A percentile compares a stretch with the other conserved stretches of the same genome.
Evolutionary conservation across 495 filamentous ascomycete species (phyloP).

Genomic region (Oleoguttula mirabilis): DNA sequence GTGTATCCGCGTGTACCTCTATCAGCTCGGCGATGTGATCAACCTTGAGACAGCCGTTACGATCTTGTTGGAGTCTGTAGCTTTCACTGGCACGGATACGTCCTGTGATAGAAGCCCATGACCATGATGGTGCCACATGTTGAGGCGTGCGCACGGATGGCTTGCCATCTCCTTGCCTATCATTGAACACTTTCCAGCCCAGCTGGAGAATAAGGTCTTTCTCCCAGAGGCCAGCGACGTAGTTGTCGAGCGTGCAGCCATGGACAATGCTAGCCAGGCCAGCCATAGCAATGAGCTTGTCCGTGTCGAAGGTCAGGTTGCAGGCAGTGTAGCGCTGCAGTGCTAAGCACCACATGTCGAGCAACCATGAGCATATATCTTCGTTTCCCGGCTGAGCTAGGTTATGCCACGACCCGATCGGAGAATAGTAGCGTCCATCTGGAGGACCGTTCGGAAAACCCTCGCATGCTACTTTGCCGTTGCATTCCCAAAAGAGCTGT

Average conservation of each 20-base stretch:
- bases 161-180: neutral
- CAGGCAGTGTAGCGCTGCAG: conserved; percentile 4
- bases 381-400: neutral
- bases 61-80: no score
- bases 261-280: conserved; percentile 1
- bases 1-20: no score
- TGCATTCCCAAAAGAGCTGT: no score
- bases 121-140: no score
- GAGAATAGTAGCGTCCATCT: no score
- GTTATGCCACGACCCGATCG: neutral
- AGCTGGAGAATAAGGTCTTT: conserved; percentile 1
- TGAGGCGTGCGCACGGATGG: no score
- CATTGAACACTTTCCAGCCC: neutral
- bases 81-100: no score
- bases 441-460: no score
- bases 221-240: conserved; percentile 8
- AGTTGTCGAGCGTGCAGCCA: neutral
- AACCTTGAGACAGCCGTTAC: no score
- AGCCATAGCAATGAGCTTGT: conserved; percentile 10
- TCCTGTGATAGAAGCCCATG: no score
- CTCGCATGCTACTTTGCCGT: no score
- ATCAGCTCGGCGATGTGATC: no score
- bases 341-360: neutral
- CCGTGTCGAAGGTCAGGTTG: conserved; percentile 1
- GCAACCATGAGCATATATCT: neutral